Evolutionary conservation across 345 rosid genomes (phyloP), one percentile per base, ranked within the genome.

Genomic region (Anastatica hierochuntica): DNA sequence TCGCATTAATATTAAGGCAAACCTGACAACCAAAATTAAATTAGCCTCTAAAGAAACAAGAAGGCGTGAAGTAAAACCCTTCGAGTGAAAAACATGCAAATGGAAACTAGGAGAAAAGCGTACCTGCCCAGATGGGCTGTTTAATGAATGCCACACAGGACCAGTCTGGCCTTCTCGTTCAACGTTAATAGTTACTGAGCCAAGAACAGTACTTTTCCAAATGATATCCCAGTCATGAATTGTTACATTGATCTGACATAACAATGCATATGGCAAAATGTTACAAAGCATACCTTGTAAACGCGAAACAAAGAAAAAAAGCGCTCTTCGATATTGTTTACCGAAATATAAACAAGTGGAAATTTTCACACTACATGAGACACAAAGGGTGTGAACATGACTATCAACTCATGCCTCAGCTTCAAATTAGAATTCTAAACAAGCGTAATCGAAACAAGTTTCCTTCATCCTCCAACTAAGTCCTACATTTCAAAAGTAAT

Each of bases 221-320:
- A 92, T 83, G 58, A 92, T 88, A 72, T 92, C 98, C 98, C 98
- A 92, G 57, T 92, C 98, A 76, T 88, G 88, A 76, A 92, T 88
- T 30, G 97, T 85, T 47, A 88, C 94, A 63, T 70, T 83, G 59
- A 92, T 92, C 98, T 92, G 83, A 30, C 46, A 56, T 46, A 52
- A 45, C 36, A 47, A 24, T 26, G 43, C n/a, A 26, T 34, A 50
- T n/a, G 62, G 35, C 40, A 55, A 10, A 48, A n/a, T 14, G 21
- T 48, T 27, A 18, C 10, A 68, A 39, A 33, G 31, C 3, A 34
- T 18, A 51, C 34, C 5, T 26, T 19, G 17, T 14, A 29, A 53
- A 61, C 53, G 47, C 4, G 30, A 61, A 33, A 40, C 8, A 43
- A 3, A 29, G 3, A 14, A 9, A 69, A 40, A 34, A 39, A 3